Evolutionary conservation across 1,284 basidiomycete species (phyloP), one percentile per base, ranked within the genome.

Genomic region (Boletus albobrunnescens): DNA sequence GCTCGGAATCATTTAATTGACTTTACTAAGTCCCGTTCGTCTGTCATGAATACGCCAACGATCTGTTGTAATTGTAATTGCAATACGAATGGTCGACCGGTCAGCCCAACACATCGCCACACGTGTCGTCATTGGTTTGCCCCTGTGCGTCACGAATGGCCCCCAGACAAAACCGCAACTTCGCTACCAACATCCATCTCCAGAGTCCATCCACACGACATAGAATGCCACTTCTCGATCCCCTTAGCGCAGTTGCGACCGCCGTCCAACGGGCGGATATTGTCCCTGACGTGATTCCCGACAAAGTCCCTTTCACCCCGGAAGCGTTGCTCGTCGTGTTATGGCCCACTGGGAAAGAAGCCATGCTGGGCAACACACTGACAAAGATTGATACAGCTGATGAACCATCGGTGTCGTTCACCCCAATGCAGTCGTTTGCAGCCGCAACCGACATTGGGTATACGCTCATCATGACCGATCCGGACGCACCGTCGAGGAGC

Each of bases 401-500:
- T 10, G 80, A 81, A 53, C 82, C 82, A 1, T 58, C 68, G 5
- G 68, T 83, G 46, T 69, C 65, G 33, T 71, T 82, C 36, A 69
- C 72, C 7, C 76, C 79, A 4, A 67, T 76, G 63, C 51, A 64
- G 37, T 68, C 65, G 33, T 64, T 69, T 16, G 67, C 64, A 10
- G 66, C 65, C 39, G 60, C 61, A 44, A 63, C 58, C 2, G 75
- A 75, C 39, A 58, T 70, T 4, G 72, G 71, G 7, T 85, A 83
- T 56, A 84, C 83, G 3, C 67, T 85, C 20, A 77, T 77, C 26
- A 77, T 84, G 77, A 71, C 78, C n/a, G 82, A 85, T 58, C 82
- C 82, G 0, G 83, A 86, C 56, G 83, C 82, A 3, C 84, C 82
- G 0, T 78, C 77, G 1, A 64, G 75, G 30, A 63, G 56, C 9